These are phyloP conservation scores for Orychophragmus violaceus DNA, from an alignment of 345 rosid genomes.

Conservation along the genomic window DNA sequence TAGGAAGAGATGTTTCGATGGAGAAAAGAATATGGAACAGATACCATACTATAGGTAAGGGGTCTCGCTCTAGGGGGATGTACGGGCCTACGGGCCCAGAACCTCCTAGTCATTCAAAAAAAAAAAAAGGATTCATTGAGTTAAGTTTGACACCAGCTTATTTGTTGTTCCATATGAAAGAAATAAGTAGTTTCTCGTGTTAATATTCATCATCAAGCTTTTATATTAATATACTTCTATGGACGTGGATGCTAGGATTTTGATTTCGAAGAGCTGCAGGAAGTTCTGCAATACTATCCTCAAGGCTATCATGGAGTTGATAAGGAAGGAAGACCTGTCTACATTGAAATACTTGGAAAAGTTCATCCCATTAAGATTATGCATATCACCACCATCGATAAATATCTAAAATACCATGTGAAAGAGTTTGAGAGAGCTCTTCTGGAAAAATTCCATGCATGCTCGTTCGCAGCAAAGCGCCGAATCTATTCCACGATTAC, in stretches of 20 bases:
- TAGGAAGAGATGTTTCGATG: constrained; percentile 95
- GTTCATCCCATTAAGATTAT: too few relatives aligned
- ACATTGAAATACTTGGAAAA: too few relatives aligned
- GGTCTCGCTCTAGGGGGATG: too few relatives aligned
- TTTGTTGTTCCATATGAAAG: background rate
- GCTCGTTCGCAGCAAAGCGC: constrained; percentile 80
- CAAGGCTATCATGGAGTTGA: constrained; percentile 98
- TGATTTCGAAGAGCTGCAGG: constrained; percentile 79
- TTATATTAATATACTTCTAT: background rate
- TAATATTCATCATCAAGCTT: background rate
- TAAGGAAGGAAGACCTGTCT: too few relatives aligned
- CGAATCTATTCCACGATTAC: constrained; percentile 74
- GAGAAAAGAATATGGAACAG: constrained; percentile 84
- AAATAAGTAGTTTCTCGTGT: background rate
- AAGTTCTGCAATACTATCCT: constrained; percentile 83
- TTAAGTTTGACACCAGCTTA: background rate
- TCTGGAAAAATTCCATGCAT: constrained; percentile 78
- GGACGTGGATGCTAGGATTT: constrained; percentile 51
- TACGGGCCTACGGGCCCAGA: too few relatives aligned
- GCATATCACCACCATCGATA: too few relatives aligned
- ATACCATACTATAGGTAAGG: constrained; percentile 69
- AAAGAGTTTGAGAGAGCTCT: too few relatives aligned
- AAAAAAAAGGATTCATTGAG: too few relatives aligned
- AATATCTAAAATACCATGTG: too few relatives aligned
- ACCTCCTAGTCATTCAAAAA: too few relatives aligned